Evolutionary conservation across 108 stramenopile species (phyloP).

Genomic region (Nitzschia sp.): DNA sequence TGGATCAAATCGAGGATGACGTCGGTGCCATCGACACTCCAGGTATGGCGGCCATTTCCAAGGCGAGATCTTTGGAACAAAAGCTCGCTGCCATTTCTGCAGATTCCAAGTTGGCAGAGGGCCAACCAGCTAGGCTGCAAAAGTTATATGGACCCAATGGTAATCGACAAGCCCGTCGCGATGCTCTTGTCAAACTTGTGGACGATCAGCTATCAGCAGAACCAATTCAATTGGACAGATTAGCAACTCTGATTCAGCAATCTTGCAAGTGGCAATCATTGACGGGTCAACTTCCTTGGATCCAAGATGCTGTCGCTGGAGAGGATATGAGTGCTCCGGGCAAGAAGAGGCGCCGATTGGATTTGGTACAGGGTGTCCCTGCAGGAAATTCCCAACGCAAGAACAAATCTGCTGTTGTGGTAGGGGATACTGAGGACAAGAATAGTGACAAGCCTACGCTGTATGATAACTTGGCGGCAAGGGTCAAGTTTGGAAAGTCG

Average conservation of each 20-base stretch:
- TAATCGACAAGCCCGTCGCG: slow-evolving; percentile 58
- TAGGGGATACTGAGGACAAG: slow-evolving; percentile 20
- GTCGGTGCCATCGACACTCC: slow-evolving; percentile 21
- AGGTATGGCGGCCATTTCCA: slow-evolving; percentile 17
- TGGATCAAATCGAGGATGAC: slow-evolving; percentile 26
- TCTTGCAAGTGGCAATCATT: slow-evolving; percentile 87
- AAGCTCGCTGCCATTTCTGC: slow-evolving; percentile 60
- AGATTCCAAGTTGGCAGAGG: slow-evolving; percentile 27
- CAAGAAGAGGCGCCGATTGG: slow-evolving; percentile 52
- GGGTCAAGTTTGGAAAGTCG: slow-evolving; percentile 82
- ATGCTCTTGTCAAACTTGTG: slow-evolving; percentile 49
- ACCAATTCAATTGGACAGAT: slow-evolving; percentile 67
- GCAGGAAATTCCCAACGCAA: neutral
- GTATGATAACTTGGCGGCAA: slow-evolving; percentile 12
- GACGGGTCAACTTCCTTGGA: slow-evolving; percentile 64
- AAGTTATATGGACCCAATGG: slow-evolving; percentile 14
- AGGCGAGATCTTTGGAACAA: slow-evolving; percentile 56
- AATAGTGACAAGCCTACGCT: slow-evolving; percentile 15
- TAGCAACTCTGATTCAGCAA: slow-evolving; percentile 84
- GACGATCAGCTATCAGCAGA: slow-evolving; percentile 42
- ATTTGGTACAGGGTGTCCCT: slow-evolving; percentile 71
- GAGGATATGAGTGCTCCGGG: slow-evolving; percentile 9
- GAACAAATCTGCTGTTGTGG: slow-evolving; percentile 34
- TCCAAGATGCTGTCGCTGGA: slow-evolving; percentile 31
- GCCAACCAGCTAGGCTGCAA: neutral